Evolutionary conservation across 2,329 filamentous ascomycete species (phyloP).

Genomic region (Fusarium tanahbumbuense): DNA sequence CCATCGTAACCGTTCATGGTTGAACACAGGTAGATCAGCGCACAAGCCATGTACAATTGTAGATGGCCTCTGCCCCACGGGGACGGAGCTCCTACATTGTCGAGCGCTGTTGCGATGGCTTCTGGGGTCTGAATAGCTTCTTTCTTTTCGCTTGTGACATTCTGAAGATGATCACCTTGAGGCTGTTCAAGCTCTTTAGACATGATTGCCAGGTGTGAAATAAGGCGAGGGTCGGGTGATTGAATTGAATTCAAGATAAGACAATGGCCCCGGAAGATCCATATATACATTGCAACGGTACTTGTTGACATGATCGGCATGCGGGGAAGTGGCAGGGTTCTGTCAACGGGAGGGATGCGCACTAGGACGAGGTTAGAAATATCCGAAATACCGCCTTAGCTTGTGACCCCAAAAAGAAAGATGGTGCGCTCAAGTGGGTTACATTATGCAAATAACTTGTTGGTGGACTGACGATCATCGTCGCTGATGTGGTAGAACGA

Average conservation of each 20-base stretch:
- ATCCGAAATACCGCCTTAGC: not conserved
- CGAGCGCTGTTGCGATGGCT: not conserved
- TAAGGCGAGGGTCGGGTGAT: not conserved
- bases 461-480: not conserved
- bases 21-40: constrained; percentile 50
- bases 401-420: not conserved
- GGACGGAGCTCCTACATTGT: not conserved
- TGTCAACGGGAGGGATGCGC: not conserved
- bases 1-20: constrained; percentile 59
- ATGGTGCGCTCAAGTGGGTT: not conserved
- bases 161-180: not conserved
- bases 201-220: not conserved
- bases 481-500: not conserved
- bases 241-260: not conserved
- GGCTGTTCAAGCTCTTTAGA: not conserved
- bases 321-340: not conserved
- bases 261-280: not conserved
- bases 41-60: constrained; percentile 24
- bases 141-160: not conserved
- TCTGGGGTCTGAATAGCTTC: not conserved
- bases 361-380: not conserved
- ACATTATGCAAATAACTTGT: not conserved
- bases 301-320: not conserved
- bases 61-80: constrained; percentile 24
- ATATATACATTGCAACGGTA: not conserved